Conservation (phyloP, 768 basidiomycete species). For the Leucocoprinus leucothites region DNA sequence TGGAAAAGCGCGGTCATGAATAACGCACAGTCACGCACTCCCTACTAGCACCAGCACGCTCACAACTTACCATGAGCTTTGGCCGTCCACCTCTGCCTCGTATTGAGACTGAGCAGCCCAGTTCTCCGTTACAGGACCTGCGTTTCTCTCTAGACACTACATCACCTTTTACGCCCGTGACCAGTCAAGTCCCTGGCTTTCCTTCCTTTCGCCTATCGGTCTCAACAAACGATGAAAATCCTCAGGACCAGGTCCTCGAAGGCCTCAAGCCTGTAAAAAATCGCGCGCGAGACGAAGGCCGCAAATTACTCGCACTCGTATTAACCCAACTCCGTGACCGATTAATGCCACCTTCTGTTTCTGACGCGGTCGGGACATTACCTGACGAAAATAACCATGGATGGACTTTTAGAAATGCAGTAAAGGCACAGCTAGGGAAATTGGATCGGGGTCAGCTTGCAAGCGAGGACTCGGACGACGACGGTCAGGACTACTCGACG, state of each 20-base stretch:
- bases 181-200: conserved; percentile 4
- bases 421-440: conserved; percentile 18
- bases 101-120: conserved; percentile 10
- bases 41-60: background rate
- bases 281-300: conserved; percentile 52
- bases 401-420: conserved; percentile 32
- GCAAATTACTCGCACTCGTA: conserved; percentile 66
- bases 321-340: conserved; percentile 61
- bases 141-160: conserved; percentile 8
- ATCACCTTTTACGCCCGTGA: conserved; percentile 7
- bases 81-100: conserved; percentile 7
- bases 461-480: conserved; percentile 50
- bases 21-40: background rate
- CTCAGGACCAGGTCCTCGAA: background rate
- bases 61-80: background rate
- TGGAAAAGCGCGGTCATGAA: background rate
- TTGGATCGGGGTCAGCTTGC: conserved; percentile 13
- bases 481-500: conserved; percentile 51
- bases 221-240: background rate
- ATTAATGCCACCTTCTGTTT: conserved; percentile 48
- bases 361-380: conserved; percentile 41
- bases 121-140: background rate
- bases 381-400: conserved; percentile 43
- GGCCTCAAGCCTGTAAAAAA: conserved; percentile 1
- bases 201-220: conserved; percentile 15